These are phyloP conservation scores for Viridothelium virens DNA, from an alignment of 495 filamentous ascomycete species.

Conservation along the genomic window DNA sequence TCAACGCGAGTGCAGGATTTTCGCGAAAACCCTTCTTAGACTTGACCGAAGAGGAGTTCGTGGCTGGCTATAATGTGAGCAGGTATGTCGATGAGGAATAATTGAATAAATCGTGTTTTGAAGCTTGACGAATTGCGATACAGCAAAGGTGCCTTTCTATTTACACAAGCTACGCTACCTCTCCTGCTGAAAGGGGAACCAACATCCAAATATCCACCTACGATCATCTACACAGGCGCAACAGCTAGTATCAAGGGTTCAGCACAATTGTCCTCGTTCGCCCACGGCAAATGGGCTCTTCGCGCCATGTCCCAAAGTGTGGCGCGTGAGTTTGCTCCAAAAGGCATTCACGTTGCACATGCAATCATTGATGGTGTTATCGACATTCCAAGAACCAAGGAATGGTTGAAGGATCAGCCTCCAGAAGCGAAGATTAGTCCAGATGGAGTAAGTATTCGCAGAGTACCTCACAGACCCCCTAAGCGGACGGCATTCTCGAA, in stretches of 20 bases:
- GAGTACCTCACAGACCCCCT: not conserved
- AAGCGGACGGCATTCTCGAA: not conserved
- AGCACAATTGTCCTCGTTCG: constrained; percentile 63
- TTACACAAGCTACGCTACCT: constrained; percentile 66
- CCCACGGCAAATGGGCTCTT: constrained; percentile 71
- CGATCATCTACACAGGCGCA: constrained; percentile 81
- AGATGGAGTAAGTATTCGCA: constrained; percentile 59
- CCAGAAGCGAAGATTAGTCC: constrained; percentile 68
- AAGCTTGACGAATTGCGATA: not conserved
- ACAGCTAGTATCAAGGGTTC: constrained; percentile 74
- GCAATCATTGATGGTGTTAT: constrained; percentile 83
- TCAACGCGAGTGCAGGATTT: constrained; percentile 68
- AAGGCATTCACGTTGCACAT: constrained; percentile 84
- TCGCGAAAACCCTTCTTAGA: constrained; percentile 77
- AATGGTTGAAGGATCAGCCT: constrained; percentile 46
- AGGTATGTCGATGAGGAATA: constrained; percentile 43
- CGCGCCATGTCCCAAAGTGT: constrained; percentile 71
- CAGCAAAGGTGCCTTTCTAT: constrained; percentile 61
- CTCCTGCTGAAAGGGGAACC: constrained; percentile 54
- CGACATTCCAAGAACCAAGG: constrained; percentile 67
- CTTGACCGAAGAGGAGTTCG: constrained; percentile 56
- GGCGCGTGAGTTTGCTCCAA: constrained; percentile 79
- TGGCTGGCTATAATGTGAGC: constrained; percentile 47
- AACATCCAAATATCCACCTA: constrained; percentile 53
- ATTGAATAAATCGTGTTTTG: not conserved